phyloP scores from a whole-genome alignment of 768 basidiomycete species.

The Boletus pseudo-olivaceus region DNA sequence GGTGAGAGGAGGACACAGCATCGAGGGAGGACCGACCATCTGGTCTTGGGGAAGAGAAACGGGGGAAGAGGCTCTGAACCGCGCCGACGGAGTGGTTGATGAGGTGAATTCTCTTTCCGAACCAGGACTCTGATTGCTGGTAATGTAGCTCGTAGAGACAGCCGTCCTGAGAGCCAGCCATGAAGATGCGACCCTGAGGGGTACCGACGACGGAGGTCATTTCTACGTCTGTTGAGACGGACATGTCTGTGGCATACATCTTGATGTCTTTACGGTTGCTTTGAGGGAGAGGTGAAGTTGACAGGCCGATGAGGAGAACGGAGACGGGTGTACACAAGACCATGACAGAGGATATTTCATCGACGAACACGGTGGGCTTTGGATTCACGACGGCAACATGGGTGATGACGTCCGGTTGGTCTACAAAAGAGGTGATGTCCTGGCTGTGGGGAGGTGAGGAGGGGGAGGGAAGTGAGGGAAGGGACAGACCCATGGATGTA shows the following conservation, averaged over 20 bases:
- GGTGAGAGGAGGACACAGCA: not conserved
- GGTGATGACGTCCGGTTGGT: slow-evolving; percentile 86
- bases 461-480: not conserved
- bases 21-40: slow-evolving; percentile 52
- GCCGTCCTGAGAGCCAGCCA: slow-evolving; percentile 82
- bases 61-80: slow-evolving; percentile 75
- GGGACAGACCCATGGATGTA: slow-evolving; percentile 82
- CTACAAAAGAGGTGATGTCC: slow-evolving; percentile 88
- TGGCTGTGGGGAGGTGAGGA: slow-evolving; percentile 45
- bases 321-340: slow-evolving; percentile 87
- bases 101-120: slow-evolving; percentile 79
- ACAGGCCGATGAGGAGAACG: slow-evolving; percentile 81
- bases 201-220: slow-evolving; percentile 85
- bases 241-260: slow-evolving; percentile 87
- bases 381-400: slow-evolving; percentile 87
- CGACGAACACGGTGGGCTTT: slow-evolving; percentile 83
- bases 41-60: slow-evolving; percentile 56
- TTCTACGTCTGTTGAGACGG: slow-evolving; percentile 71
- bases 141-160: slow-evolving; percentile 91
- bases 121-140: slow-evolving; percentile 88
- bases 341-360: slow-evolving; percentile 85
- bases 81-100: slow-evolving; percentile 84
- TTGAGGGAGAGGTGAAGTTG: slow-evolving; percentile 42
- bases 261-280: slow-evolving; percentile 68
- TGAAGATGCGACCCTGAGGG: slow-evolving; percentile 82